Evolutionary conservation across 495 filamentous ascomycete species (phyloP), one percentile per base, ranked within the genome.

Genomic region (Lepraria neglecta): DNA sequence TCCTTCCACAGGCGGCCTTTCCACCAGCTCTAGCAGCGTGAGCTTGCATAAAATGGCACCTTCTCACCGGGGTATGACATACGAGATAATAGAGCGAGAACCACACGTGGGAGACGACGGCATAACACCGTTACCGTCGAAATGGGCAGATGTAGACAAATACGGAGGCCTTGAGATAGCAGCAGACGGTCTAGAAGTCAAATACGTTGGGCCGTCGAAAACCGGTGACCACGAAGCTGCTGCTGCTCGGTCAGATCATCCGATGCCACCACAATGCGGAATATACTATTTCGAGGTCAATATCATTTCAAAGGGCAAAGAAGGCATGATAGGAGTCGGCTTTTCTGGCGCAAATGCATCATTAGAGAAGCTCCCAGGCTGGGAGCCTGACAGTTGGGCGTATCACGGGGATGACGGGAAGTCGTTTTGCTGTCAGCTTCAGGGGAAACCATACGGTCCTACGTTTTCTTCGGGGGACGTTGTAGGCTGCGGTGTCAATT

Each of bases 361-460:
- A 0, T 79, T 96, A n/a, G 84, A 86, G 63, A 79, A 91, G 65
- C 81, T 96, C 33, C 91, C 92, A 0, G 94, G 94, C 27, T 97
- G 92, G 94, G 94, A 99, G 68, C 84, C 84, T 24, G 91, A 96
- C 46, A 96, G 91, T 2, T 99, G 90, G 90, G 94, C 89, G 42
- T 99, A 96, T 69, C 94, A 99, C 69, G 92, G 94, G 28, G 95
- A 99, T 70, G 94, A 99, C 72, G 94, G 94, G 33, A 85, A 92
- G 65, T 84, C 84, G 47, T 99, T 95, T 68, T 83, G 86, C 50
- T 84, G 86, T 24, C 80, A 86, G 53, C 85, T 82, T 21, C 82
- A 83, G 43, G 90, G 92, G 9, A 90, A 90, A 67, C 69, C 78
- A 7, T 96, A 91, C 70, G 90, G 89, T 0, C 84, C 83, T 27